Percentiles rank a stretch among this genome's conserved stretches.
phyloP scores from a whole-genome alignment of 208 protist species.

The Willaertia magna region DNA sequence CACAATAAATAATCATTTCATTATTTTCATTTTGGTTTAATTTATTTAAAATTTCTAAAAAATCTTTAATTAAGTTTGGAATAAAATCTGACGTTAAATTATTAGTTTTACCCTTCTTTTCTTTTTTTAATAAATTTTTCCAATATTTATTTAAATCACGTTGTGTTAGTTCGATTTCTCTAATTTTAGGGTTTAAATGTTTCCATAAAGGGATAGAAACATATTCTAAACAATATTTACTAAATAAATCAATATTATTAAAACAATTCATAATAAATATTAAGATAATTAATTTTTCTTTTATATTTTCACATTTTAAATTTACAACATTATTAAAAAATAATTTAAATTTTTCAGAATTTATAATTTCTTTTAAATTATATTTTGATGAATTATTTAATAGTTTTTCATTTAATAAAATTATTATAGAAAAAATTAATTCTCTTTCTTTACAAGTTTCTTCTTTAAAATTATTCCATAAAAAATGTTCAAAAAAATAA shows the following conservation, averaged over 20 bases:
- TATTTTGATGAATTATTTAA: background rate
- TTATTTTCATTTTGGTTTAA: background rate
- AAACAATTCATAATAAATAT: background rate
- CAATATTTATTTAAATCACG: background rate
- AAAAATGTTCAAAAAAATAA: too few relatives aligned
- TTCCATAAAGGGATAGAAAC: background rate
- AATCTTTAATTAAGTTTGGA: background rate
- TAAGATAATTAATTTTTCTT: background rate
- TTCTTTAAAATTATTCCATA: background rate
- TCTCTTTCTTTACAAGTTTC: background rate
- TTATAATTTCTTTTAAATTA: background rate
- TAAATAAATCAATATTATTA: background rate
- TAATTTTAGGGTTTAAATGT: background rate
- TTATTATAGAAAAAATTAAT: background rate
- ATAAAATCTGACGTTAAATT: background rate
- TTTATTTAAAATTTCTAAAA: background rate
- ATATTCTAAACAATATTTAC: background rate
- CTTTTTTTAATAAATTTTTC: background rate
- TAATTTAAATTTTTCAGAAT: background rate
- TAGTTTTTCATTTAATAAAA: background rate
- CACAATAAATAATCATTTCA: background rate
- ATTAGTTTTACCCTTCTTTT: background rate
- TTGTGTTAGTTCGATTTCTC: background rate
- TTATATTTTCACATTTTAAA: background rate
- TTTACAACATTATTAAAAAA: background rate